Evolutionary conservation across 2,329 filamentous ascomycete genomes (phyloP), one percentile per base, ranked within the genome.

Genomic region (Cadophora malorum): DNA sequence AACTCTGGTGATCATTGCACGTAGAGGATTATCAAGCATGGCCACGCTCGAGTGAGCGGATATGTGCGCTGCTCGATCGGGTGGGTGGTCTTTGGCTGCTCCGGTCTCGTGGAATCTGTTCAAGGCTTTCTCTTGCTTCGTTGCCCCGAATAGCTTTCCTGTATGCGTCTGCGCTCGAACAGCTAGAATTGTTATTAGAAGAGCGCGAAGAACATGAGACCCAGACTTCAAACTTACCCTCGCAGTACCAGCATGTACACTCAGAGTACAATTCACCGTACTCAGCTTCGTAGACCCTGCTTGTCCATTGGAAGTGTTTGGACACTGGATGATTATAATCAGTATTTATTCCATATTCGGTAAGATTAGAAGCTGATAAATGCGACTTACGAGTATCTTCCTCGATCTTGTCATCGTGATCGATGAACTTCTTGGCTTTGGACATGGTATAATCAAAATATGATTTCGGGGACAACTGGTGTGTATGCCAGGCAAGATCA

Each of bases 161-260:
- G 85, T 71, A 1, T 80, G 76, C 12, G 81, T 83, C 1, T 84
- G 80, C 53, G 86, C 81, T 41, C 90, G 87, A 64, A 90, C 84
- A 5, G 88, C 74, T 73, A 64, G 45, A 35, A n/a, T 14, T 4
- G 19, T 41, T 19, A 31, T 63, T 55, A 53, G 56, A 23, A 10
- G 28, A 5, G 8, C 50, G 9, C 9, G 2, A 10, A 63, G 23
- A 50, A 33, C 52, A 28, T 41, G 35, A 33, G 61, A 21, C 33
- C 21, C 23, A 25, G 1, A 76, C 71, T 49, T n/a, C 23, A 25
- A 1, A 76, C 72, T 49, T 66, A 80, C 81, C 85, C 78, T 96
- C 92, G 79, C 93, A 96, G 78, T 94, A 93, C 91, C 91, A 94
- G 78, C 92, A 94, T 0, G 88, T 91, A 74, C 92, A 95, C 77